Percentiles rank a stretch among this genome's conserved stretches.
Evolutionary conservation across 192 early-diverging fungal species (phyloP).

Genomic region (Linnemannia schmuckeri): DNA sequence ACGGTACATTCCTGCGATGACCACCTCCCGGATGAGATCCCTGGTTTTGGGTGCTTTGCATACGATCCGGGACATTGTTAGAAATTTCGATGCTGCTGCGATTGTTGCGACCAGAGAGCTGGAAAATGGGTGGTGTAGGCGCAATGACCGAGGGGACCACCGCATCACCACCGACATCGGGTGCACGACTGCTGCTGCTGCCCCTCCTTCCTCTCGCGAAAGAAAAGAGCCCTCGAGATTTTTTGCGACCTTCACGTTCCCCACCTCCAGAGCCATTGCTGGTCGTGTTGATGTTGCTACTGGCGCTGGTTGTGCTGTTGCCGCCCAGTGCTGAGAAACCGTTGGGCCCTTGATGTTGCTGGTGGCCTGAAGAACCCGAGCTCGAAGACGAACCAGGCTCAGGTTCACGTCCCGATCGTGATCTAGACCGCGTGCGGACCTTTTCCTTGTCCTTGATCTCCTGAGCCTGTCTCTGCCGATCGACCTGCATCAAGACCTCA

Average conservation of each 20-base stretch:
- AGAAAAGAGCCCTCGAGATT: conserved; percentile 39
- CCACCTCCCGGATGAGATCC: neutral
- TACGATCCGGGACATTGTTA: neutral
- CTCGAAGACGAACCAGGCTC: neutral
- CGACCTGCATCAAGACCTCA: conserved; percentile 43
- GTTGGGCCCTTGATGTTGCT: neutral
- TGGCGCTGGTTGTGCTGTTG: neutral
- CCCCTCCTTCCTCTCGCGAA: conserved; percentile 26
- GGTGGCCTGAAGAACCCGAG: neutral
- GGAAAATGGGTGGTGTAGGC: conserved; percentile 4
- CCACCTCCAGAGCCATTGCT: neutral
- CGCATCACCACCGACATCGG: conserved; percentile 21
- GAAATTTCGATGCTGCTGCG: conserved; percentile 31
- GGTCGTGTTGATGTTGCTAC: neutral
- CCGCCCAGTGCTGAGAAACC: conserved; percentile 19
- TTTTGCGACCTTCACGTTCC: conserved; percentile 33
- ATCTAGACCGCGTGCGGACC: conserved; percentile 17
- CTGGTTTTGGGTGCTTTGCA: neutral
- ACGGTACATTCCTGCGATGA: conserved; percentile 39
- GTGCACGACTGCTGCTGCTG: neutral
- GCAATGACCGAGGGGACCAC: neutral
- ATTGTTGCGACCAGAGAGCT: conserved; percentile 10
- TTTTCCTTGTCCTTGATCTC: neutral
- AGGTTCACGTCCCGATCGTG: conserved; percentile 26
- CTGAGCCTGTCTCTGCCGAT: conserved; percentile 24